phyloP scores from a whole-genome alignment of 768 basidiomycete species.

The Myochromella boudieri region DNA sequence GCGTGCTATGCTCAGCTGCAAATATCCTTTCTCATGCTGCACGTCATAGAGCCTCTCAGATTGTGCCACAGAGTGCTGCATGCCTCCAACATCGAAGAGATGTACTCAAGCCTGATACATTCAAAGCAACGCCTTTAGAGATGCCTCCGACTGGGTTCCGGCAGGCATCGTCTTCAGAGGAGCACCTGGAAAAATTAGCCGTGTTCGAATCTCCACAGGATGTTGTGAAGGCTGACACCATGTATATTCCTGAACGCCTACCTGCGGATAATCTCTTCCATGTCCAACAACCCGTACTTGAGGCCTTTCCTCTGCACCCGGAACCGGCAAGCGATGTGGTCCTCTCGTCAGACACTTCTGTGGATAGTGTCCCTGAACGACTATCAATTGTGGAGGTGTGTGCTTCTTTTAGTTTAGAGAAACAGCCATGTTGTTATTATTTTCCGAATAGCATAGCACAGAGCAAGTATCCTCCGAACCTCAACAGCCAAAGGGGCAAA shows the following conservation, averaged over 20 bases:
- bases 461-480: no score
- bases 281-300: not conserved
- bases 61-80: slow-evolving; percentile 23
- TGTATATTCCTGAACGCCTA: no score
- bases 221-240: no score
- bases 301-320: not conserved
- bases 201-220: not conserved
- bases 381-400: not conserved
- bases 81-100: slow-evolving; percentile 11
- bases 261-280: no score
- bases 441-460: no score
- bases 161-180: not conserved
- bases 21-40: slow-evolving; percentile 67
- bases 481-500: no score
- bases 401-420: no score
- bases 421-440: no score
- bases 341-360: not conserved
- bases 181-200: not conserved
- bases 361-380: not conserved
- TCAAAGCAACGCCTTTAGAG: not conserved
- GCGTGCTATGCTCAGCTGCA: slow-evolving; percentile 58
- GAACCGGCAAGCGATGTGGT: not conserved
- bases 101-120: slow-evolving; percentile 1
- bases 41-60: slow-evolving; percentile 50
- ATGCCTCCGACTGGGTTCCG: not conserved